These are phyloP conservation scores for Xylaria scruposa DNA, from an alignment of 495 filamentous ascomycete species.

Conservation along the genomic window DNA sequence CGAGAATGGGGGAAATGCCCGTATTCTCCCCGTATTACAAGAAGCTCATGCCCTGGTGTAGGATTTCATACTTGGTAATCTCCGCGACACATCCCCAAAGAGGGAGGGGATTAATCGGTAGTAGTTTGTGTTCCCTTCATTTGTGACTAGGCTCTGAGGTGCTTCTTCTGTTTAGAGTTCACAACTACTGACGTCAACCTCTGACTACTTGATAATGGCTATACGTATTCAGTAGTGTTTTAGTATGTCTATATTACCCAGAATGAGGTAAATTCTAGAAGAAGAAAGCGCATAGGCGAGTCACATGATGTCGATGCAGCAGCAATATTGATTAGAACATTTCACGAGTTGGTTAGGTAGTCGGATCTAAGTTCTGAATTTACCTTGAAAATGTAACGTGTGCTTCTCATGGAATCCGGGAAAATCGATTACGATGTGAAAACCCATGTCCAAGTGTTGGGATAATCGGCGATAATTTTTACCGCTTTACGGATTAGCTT, in stretches of 20 bases:
- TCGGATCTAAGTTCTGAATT: neutral
- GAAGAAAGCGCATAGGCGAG: neutral
- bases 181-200: neutral
- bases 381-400: neutral
- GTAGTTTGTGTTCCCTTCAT: neutral
- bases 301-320: neutral
- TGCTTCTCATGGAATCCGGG: neutral
- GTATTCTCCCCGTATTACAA: neutral
- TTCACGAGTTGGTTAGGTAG: neutral
- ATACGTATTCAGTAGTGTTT: neutral
- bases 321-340: neutral
- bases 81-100: neutral
- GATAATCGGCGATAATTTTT: neutral
- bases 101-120: neutral
- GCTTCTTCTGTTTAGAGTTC: neutral
- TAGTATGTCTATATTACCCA: neutral
- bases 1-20: neutral
- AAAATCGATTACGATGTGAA: neutral
- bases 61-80: neutral
- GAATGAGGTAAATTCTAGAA: neutral
- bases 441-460: neutral
- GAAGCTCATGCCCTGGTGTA: neutral
- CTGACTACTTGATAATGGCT: neutral
- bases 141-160: neutral
- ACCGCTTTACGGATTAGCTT: conserved; percentile 14